phyloP scores from a whole-genome alignment of 306 rosid species.

The Gleditsia sinensis region DNA sequence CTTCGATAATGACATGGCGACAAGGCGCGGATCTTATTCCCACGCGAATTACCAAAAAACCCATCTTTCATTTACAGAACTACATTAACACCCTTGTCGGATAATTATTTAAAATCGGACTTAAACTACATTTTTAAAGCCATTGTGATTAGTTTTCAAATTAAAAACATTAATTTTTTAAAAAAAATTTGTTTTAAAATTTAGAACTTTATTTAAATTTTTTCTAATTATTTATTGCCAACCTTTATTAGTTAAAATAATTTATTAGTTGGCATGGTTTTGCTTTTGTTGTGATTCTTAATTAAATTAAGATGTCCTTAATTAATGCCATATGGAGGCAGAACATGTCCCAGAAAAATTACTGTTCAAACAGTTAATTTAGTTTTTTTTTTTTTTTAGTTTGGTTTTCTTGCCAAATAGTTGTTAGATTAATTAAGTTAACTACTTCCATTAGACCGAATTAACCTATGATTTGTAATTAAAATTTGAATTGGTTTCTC shows the following conservation, averaged over 20 bases:
- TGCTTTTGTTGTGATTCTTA: not conserved
- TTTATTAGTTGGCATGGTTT: slow-evolving; percentile 21
- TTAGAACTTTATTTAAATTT: too few species aligned
- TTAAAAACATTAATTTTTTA: too few species aligned
- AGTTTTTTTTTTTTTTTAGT: slow-evolving; percentile 26
- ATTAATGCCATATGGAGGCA: slow-evolving; percentile 2
- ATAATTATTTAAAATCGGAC: too few species aligned
- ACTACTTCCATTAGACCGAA: not conserved
- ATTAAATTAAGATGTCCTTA: not conserved
- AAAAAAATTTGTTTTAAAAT: too few species aligned
- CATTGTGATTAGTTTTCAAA: too few species aligned
- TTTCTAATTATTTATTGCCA: not conserved
- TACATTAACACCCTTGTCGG: slow-evolving; percentile 13
- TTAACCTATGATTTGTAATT: not conserved
- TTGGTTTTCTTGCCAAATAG: not conserved
- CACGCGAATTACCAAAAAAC: slow-evolving; percentile 31
- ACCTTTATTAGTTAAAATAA: slow-evolving; percentile 3
- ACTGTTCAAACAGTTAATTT: slow-evolving; percentile 33
- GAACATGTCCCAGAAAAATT: not conserved
- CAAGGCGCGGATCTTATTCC: slow-evolving; percentile 71
- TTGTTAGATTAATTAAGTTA: not conserved
- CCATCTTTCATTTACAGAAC: slow-evolving; percentile 7
- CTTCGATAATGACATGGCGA: slow-evolving; percentile 70
- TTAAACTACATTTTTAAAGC: too few species aligned
- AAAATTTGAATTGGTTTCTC: not conserved